Conservation (phyloP, 345 rosid species). For the Psidium guajava region DNA sequence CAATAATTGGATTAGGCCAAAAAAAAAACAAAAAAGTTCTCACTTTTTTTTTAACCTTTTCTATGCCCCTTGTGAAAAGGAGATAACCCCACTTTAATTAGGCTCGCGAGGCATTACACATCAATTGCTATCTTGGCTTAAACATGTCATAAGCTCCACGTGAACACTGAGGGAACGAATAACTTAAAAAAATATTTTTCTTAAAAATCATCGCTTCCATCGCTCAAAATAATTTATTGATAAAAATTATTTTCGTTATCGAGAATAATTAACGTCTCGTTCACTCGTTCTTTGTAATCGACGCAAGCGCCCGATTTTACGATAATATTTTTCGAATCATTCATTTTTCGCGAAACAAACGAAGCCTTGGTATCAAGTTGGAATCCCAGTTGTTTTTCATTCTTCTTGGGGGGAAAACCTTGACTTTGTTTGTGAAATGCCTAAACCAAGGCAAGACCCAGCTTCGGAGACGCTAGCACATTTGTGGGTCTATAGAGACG, state of each 20-base stretch:
- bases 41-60: background rate
- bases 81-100: background rate
- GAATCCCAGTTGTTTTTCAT: background rate
- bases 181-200: no score
- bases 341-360: no score
- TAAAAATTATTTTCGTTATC: no score
- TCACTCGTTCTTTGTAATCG: no score
- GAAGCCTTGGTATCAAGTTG: background rate
- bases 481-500: fast-evolving
- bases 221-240: no score
- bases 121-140: no score
- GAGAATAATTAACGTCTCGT: no score
- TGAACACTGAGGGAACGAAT: no score
- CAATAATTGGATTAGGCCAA: background rate
- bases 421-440: fast-evolving
- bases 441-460: background rate
- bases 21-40: background rate
- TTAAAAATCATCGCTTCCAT: no score
- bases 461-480: background rate
- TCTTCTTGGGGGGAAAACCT: background rate
- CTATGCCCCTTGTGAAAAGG: background rate
- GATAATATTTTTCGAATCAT: no score
- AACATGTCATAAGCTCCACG: no score
- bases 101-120: background rate
- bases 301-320: no score